phyloP scores from a whole-genome alignment of 73 alveolate genomes.

The Stentor coeruleus region DNA sequence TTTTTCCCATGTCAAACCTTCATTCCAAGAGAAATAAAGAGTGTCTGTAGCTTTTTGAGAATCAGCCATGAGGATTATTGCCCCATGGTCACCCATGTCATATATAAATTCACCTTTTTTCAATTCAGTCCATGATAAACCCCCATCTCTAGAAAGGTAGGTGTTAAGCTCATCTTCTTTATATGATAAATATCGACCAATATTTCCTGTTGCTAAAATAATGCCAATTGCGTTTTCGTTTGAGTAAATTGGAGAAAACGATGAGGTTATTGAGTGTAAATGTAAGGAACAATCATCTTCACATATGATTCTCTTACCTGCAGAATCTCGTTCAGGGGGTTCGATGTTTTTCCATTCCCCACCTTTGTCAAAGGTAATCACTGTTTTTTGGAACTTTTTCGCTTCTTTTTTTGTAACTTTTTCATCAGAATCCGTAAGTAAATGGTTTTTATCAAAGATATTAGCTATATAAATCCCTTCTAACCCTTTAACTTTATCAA shows the following conservation, averaged over 20 bases:
- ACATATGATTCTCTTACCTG: constrained; percentile 31
- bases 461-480: constrained; percentile 43
- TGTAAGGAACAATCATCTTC: constrained; percentile 75
- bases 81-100: constrained; percentile 97
- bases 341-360: constrained; percentile 70
- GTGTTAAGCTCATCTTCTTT: constrained; percentile 60
- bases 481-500: constrained; percentile 41
- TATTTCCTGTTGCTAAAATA: constrained; percentile 83
- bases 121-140: constrained; percentile 85
- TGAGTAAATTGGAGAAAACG: constrained; percentile 78
- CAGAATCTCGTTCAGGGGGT: constrained; percentile 50
- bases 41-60: constrained; percentile 60
- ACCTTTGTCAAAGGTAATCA: constrained; percentile 85
- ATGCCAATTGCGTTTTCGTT: constrained; percentile 77
- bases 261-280: constrained; percentile 70
- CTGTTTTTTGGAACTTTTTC: constrained; percentile 38
- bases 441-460: constrained; percentile 30
- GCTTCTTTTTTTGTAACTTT: constrained; percentile 33
- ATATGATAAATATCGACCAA: constrained; percentile 63
- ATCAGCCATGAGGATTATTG: constrained; percentile 79
- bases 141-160: constrained; percentile 90
- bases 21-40: constrained; percentile 73
- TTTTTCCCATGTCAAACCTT: constrained; percentile 75
- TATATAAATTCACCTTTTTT: constrained; percentile 79
- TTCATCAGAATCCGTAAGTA: constrained; percentile 18